These are phyloP conservation scores for Exophiala lecanii-corni DNA, from an alignment of 2,329 filamentous ascomycete species.

Conservation along the genomic window DNA sequence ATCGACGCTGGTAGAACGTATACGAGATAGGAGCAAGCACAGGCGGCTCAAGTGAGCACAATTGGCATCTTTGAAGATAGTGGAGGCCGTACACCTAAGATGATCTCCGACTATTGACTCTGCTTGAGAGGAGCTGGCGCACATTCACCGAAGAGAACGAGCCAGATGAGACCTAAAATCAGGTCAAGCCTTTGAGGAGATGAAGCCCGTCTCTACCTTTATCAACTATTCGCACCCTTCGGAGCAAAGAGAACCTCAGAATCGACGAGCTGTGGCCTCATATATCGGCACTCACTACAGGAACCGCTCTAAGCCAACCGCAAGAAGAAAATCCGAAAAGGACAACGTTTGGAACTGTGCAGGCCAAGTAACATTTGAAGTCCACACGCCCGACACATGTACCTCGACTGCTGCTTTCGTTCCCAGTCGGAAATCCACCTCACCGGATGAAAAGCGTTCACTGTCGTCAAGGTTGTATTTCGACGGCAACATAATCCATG, in stretches of 20 bases:
- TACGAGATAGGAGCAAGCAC: too few relatives aligned
- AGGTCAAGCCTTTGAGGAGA: too few relatives aligned
- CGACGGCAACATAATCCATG: conserved; percentile 2
- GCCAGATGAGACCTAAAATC: too few relatives aligned
- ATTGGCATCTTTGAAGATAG: too few relatives aligned
- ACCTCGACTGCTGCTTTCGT: neutral
- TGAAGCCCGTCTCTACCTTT: conserved; percentile 3
- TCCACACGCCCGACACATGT: neutral
- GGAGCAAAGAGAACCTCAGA: conserved; percentile 4
- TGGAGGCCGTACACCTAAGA: too few relatives aligned
- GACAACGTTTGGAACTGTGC: neutral
- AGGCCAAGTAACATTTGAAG: neutral
- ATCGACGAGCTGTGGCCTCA: conserved; percentile 7
- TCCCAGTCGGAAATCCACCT: neutral
- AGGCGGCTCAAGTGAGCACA: too few relatives aligned
- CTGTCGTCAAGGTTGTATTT: neutral
- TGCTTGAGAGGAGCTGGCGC: too few relatives aligned
- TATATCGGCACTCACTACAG: conserved; percentile 13
- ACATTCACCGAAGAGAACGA: too few relatives aligned
- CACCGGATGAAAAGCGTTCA: neutral
- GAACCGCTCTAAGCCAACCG: conserved; percentile 8
- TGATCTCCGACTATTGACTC: too few relatives aligned
- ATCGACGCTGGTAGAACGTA: too few relatives aligned
- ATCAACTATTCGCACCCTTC: conserved; percentile 13
- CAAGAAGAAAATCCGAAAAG: neutral